Percentiles rank a stretch among this genome's conserved stretches.
These are phyloP conservation scores for Camelina hispida DNA, from an alignment of 345 rosid genomes.

Conservation along the genomic window DNA sequence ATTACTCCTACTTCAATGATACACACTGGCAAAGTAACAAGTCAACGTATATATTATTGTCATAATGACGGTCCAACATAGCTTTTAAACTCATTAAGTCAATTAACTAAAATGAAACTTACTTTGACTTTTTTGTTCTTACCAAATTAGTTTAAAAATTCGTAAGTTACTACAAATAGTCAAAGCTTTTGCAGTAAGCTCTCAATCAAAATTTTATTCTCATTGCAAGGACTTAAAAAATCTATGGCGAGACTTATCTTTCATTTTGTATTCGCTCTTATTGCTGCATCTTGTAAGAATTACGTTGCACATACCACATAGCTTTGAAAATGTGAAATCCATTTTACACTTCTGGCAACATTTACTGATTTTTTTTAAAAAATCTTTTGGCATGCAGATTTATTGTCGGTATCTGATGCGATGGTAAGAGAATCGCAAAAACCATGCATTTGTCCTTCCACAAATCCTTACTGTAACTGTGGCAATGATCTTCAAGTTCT, in stretches of 20 bases:
- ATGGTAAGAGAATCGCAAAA: not conserved
- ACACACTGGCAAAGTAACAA: not conserved
- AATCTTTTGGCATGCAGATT: constrained; percentile 4
- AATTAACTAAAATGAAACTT: not conserved
- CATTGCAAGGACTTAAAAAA: not conserved
- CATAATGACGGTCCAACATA: not conserved
- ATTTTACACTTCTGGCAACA: not conserved
- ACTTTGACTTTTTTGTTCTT: not conserved
- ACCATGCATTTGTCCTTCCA: not conserved
- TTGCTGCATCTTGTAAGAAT: constrained; percentile 28
- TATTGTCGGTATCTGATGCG: constrained; percentile 3
- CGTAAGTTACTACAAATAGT: not conserved
- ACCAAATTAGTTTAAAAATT: not conserved
- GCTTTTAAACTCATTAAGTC: not conserved
- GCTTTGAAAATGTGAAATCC: not conserved
- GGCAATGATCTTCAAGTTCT: constrained; percentile 7
- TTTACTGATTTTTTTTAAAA: not conserved
- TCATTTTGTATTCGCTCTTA: constrained; percentile 10
- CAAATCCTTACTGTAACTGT: not conserved
- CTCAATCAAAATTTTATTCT: not conserved
- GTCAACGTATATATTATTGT: not conserved
- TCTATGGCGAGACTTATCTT: constrained; percentile 17
- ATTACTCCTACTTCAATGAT: not conserved
- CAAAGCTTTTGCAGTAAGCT: not conserved
- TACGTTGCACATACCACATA: not conserved